phyloP scores from a whole-genome alignment of 2,329 filamentous ascomycete genomes.

The Kalaharituber pfeilii region DNA sequence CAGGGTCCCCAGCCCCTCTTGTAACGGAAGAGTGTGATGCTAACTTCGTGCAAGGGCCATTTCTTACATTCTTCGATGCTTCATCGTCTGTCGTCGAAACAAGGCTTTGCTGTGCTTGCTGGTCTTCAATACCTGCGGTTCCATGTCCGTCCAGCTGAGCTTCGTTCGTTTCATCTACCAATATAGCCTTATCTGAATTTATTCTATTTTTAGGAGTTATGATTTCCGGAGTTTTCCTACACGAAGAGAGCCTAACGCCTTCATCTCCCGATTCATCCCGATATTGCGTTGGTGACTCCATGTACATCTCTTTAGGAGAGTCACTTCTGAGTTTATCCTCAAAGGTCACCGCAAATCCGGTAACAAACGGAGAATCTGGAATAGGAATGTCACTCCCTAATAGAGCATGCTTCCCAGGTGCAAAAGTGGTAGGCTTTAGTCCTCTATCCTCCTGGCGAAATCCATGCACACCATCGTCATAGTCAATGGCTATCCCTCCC shows the following conservation, averaged over 20 bases:
- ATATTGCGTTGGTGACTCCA: background rate
- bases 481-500: background rate
- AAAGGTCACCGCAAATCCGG: background rate
- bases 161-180: background rate
- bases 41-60: no score
- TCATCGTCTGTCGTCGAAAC: no score
- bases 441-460: background rate
- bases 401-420: background rate
- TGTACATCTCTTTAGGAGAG: background rate
- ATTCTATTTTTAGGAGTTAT: background rate
- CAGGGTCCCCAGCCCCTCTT: background rate
- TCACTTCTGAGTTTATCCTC: background rate
- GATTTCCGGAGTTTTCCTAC: background rate
- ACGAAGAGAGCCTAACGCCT: background rate
- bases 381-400: background rate
- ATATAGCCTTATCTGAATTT: background rate
- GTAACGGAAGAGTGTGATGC: no score
- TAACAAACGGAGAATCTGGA: background rate
- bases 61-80: no score
- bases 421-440: background rate
- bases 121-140: no score
- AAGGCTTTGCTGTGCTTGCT: no score
- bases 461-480: background rate
- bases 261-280: background rate
- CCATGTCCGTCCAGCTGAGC: background rate